Conservation (phyloP, 495 filamentous ascomycete genomes). For the Acidiella bohemica region DNA sequence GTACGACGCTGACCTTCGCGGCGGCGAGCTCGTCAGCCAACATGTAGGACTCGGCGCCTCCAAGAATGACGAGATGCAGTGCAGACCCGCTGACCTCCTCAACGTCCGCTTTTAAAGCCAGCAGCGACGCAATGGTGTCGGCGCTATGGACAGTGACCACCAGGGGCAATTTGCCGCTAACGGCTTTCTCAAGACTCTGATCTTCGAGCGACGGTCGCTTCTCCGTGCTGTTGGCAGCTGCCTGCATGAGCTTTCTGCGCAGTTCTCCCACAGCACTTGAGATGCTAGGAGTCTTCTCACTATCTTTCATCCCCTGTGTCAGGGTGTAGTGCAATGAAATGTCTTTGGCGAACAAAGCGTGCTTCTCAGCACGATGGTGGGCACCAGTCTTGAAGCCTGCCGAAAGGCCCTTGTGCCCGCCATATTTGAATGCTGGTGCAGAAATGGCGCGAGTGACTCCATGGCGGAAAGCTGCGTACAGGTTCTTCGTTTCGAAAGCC, state of each 20-base stretch:
- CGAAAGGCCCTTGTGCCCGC: conserved; percentile 36
- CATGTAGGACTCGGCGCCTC: conserved; percentile 22
- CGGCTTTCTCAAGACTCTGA: conserved; percentile 15
- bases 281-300: conserved; percentile 14
- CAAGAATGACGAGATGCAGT: conserved; percentile 16
- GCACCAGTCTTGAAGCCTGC: conserved; percentile 33
- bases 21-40: conserved; percentile 18
- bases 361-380: conserved; percentile 30
- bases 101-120: conserved; percentile 19
- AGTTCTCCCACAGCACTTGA: conserved; percentile 16
- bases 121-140: conserved; percentile 22
- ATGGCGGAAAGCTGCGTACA: conserved; percentile 33
- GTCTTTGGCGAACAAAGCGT: conserved; percentile 31
- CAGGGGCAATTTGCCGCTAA: conserved; percentile 15
- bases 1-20: conserved; percentile 18
- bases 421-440: conserved; percentile 28
- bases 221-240: conserved; percentile 1
- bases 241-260: conserved; percentile 16
- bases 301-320: conserved; percentile 17
- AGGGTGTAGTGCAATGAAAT: conserved; percentile 34
- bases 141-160: conserved; percentile 22
- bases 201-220: conserved; percentile 12
- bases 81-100: conserved; percentile 10
- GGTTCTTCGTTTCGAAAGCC: conserved; percentile 33
- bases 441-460: conserved; percentile 40